Evolutionary conservation across 2,329 filamentous ascomycete genomes (phyloP).

Genomic region (Penicillium vulpinum): DNA sequence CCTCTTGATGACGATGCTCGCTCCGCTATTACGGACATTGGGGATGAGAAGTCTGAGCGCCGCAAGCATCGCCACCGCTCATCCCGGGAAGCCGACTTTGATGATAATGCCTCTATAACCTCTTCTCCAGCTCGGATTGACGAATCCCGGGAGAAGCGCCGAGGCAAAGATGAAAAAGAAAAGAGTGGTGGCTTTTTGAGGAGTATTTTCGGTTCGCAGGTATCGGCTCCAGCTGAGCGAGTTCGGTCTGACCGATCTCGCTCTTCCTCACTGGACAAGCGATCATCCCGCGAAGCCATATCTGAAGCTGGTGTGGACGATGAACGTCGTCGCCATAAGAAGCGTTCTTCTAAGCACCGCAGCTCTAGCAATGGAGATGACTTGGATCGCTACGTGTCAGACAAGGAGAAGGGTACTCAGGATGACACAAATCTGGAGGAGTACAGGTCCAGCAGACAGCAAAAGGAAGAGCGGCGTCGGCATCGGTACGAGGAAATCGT

Average conservation of each 20-base stretch:
- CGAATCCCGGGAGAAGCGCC: constrained; percentile 33
- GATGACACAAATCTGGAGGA: constrained; percentile 38
- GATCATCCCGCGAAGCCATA: constrained; percentile 33
- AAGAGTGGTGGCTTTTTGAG: constrained; percentile 37
- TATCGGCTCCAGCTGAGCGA: constrained; percentile 31
- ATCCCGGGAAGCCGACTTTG: constrained; percentile 24
- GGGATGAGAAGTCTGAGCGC: constrained; percentile 27
- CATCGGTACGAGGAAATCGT: constrained; percentile 41
- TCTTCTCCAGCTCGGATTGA: constrained; percentile 36
- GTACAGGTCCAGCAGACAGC: constrained; percentile 34
- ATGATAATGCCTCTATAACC: constrained; percentile 39
- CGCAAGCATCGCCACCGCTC: constrained; percentile 15
- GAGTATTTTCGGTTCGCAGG: constrained; percentile 41
- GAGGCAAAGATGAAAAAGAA: constrained; percentile 35
- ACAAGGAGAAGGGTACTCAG: constrained; percentile 48
- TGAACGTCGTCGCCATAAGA: constrained; percentile 47
- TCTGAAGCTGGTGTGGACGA: constrained; percentile 42
- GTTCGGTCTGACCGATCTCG: constrained; percentile 3
- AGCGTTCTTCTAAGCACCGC: constrained; percentile 43
- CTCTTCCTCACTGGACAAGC: constrained; percentile 32
- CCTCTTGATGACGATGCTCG: constrained; percentile 20
- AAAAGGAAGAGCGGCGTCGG: constrained; percentile 39
- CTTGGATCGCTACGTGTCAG: constrained; percentile 44
- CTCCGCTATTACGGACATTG: constrained; percentile 18
- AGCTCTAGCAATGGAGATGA: constrained; percentile 47